Evolutionary conservation across 1,139 yeast species (phyloP).

Genomic region (Suhomyces ambrosiae): DNA sequence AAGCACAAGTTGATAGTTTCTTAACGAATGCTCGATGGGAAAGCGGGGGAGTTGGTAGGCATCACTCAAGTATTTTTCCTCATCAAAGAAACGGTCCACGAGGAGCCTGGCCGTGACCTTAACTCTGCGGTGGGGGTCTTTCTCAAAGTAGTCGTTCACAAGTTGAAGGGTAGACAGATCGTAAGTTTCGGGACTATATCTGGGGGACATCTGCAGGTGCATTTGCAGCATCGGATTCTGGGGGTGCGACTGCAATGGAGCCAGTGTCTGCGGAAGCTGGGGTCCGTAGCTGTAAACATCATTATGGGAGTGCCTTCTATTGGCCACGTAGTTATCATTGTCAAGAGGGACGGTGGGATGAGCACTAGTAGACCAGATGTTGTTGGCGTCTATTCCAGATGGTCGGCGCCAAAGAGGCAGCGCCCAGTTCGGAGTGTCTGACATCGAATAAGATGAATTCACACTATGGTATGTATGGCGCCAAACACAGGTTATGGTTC

Average conservation of each 20-base stretch:
- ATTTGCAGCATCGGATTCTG: not conserved
- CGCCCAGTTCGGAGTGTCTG: slow-evolving; percentile 3
- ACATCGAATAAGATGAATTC: too few species aligned
- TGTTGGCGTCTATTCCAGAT: slow-evolving; percentile 14
- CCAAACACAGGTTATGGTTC: too few species aligned
- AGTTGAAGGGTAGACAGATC: slow-evolving; percentile 18
- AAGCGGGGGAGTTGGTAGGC: slow-evolving; percentile 45
- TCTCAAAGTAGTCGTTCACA: slow-evolving; percentile 40
- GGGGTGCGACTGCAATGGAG: too few species aligned
- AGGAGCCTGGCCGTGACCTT: slow-evolving; percentile 28
- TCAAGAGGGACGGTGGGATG: slow-evolving; percentile 7
- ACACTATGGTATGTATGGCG: too few species aligned
- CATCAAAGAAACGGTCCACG: slow-evolving; percentile 19
- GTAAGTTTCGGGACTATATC: not conserved
- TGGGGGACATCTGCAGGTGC: not conserved
- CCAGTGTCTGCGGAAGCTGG: too few species aligned
- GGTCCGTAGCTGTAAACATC: slow-evolving; percentile 19
- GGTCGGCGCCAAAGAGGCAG: slow-evolving; percentile 7
- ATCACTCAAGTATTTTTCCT: slow-evolving; percentile 32
- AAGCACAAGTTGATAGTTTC: slow-evolving; percentile 50
- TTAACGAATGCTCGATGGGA: slow-evolving; percentile 39
- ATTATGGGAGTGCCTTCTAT: slow-evolving; percentile 32
- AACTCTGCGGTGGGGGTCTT: slow-evolving; percentile 46
- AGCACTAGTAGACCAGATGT: slow-evolving; percentile 15
- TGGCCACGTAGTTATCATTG: slow-evolving; percentile 4